A percentile compares a stretch with the other conserved stretches of the same genome.
phyloP scores from a whole-genome alignment of 2,329 filamentous ascomycete species.

The Trichophyton simii region DNA sequence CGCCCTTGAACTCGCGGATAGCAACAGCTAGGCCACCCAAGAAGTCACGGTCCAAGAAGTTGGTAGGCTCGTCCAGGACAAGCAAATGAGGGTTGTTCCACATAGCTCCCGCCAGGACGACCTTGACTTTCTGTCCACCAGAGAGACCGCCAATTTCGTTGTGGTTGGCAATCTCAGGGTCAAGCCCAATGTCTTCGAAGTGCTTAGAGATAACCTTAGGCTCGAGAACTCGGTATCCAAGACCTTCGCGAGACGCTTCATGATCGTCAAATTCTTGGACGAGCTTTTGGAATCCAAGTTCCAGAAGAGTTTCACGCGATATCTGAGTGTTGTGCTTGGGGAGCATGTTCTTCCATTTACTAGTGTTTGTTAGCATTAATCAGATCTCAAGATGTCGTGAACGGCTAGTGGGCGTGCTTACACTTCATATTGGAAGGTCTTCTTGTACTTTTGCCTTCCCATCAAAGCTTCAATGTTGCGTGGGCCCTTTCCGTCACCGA shows the following conservation, averaged over 20 bases:
- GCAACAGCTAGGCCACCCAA: constrained; percentile 93
- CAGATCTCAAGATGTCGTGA: background rate
- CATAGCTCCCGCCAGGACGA: constrained; percentile 90
- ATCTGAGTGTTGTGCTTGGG: constrained; percentile 91
- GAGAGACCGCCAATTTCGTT: constrained; percentile 94
- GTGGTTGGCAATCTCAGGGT: constrained; percentile 97
- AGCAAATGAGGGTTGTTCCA: constrained; percentile 98
- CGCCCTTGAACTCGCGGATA: constrained; percentile 95
- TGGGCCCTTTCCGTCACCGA: constrained; percentile 66
- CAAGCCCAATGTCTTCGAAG: constrained; percentile 91
- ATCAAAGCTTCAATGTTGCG: constrained; percentile 78
- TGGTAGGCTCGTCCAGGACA: constrained; percentile 95
- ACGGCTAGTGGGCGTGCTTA: constrained; percentile 35
- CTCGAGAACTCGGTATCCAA: constrained; percentile 87
- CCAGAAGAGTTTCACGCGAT: constrained; percentile 77
- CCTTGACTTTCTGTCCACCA: constrained; percentile 97
- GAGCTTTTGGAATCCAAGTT: constrained; percentile 81
- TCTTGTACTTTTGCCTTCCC: constrained; percentile 97
- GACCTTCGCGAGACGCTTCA: constrained; percentile 94
- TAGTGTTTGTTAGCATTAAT: constrained; percentile 18
- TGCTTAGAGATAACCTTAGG: constrained; percentile 93
- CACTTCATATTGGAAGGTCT: constrained; percentile 97
- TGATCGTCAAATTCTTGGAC: constrained; percentile 98
- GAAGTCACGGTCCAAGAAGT: constrained; percentile 97
- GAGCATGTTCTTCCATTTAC: constrained; percentile 77